Base-by-base conservation (phyloP, 1,284 basidiomycete species). In the Phaffia rhodozyma region DNA sequence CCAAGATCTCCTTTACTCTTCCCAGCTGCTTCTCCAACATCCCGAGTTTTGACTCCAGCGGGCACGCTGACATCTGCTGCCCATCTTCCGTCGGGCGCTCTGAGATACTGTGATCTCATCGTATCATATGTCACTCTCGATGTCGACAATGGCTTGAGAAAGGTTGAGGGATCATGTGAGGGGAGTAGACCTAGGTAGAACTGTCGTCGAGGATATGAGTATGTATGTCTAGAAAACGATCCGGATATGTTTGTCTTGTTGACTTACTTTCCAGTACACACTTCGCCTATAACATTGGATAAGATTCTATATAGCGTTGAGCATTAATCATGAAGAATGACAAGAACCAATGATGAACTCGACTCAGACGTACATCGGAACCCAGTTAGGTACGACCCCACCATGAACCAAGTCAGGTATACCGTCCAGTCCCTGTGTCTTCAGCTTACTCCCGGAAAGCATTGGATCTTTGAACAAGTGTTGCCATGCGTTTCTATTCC, bases 51-150 rank as follows among this genome's bases (percentile, higher is more conserved):
- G 11, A 30, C 18, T 21, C 57, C 57, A 30, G 34, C 72, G 3
- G 69, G 71, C 1, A 70, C 69, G 3, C 76, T 72, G 62, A 76
- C 76, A 68, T 78, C 76, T 0, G 72, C 68, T 7, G 77, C 75
- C 77, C 77, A 79, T 47, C 75, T 68, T 1, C 78, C 78, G 64
- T 79, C 78, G 0, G 78, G 78, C 5, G 77, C 75, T 9, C 76
- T 68, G 27, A 79, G 74, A 67, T 74, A 78, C 50, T 72, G 70
- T 48, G 71, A 62, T 20, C 78, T 67, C 21, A 78, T 69, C 2
- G 69, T 65, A n/a, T 73, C 68, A 67, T 78, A 79, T 1, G 68
- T 66, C 9, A 69, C 58, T 16, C 77, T 69, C 0, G 69, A 64
- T 0, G 69, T 51, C 3, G 69, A 32, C 1, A 75, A 66, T 0